Conservation (phyloP, 2,329 filamentous ascomycete species). For the Zymoseptoria tritici region DNA sequence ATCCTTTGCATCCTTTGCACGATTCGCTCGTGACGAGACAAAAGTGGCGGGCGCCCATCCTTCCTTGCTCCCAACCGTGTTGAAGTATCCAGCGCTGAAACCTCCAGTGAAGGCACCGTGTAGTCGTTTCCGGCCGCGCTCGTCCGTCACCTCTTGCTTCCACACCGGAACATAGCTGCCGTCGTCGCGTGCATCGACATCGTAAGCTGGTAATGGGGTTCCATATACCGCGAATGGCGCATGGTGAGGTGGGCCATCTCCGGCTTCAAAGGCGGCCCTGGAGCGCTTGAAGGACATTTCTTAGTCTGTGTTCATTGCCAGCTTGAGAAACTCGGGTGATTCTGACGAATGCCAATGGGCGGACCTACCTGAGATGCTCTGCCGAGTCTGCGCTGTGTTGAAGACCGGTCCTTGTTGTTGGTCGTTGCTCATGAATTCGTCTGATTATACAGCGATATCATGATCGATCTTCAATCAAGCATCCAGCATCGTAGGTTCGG, state of each 20-base stretch:
- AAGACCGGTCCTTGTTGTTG: no score
- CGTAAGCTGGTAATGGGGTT: conserved; percentile 71
- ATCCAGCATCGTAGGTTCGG: neutral
- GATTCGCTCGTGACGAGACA: conserved; percentile 77
- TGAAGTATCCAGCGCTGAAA: conserved; percentile 97
- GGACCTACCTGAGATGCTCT: neutral
- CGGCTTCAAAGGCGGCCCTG: conserved; percentile 69
- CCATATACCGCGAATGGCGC: conserved; percentile 75
- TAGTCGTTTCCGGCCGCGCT: conserved; percentile 78
- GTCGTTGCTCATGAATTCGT: no score
- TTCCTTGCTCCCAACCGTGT: conserved; percentile 96
- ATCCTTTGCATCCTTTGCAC: conserved; percentile 59
- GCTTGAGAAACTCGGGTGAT: conserved; percentile 17
- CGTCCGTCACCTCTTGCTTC: conserved; percentile 96
- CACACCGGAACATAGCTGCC: conserved; percentile 90
- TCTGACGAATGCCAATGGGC: neutral
- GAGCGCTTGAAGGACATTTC: conserved; percentile 73
- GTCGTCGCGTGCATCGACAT: conserved; percentile 73
- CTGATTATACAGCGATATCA: no score
- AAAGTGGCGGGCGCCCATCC: conserved; percentile 93
- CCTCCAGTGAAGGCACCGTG: conserved; percentile 96
- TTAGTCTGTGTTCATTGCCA: conserved; percentile 24
- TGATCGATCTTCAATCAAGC: neutral
- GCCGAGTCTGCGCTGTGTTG: no score
- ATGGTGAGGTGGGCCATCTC: conserved; percentile 49